These are phyloP conservation scores for Backusella australiensis DNA, from an alignment of 192 early-diverging fungal genomes.

Conservation along the genomic window DNA sequence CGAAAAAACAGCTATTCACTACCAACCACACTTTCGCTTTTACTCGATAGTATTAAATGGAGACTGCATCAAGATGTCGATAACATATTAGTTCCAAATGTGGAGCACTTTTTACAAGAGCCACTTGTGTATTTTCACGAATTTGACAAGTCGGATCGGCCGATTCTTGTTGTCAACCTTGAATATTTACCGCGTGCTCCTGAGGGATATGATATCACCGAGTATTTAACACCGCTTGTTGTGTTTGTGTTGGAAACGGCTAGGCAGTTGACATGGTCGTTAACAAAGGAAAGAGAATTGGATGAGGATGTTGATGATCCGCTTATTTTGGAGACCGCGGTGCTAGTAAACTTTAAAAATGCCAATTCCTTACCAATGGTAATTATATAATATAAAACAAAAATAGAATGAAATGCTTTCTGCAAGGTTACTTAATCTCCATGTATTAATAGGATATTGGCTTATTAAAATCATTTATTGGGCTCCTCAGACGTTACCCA, in stretches of 20 bases:
- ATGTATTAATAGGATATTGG: conserved; percentile 1
- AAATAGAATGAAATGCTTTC: too few species aligned
- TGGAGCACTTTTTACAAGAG: conserved; percentile 17
- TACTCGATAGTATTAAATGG: conserved; percentile 39
- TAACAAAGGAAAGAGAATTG: conserved; percentile 20
- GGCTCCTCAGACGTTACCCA: conserved; percentile 18
- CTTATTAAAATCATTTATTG: conserved; percentile 10
- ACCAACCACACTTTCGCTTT: conserved; percentile 21
- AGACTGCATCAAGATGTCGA: conserved; percentile 34
- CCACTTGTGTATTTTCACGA: conserved; percentile 40
- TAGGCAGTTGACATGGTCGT: conserved; percentile 24
- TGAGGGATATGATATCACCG: conserved; percentile 12
- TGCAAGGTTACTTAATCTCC: background rate
- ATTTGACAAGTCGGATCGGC: conserved; percentile 32
- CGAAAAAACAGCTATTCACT: conserved; percentile 28
- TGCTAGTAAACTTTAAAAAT: conserved; percentile 29
- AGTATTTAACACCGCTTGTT: conserved; percentile 25
- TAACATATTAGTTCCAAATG: background rate
- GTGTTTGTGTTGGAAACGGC: conserved; percentile 37
- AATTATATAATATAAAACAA: background rate
- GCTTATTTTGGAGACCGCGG: conserved; percentile 13
- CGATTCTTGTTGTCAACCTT: conserved; percentile 31
- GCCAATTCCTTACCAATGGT: conserved; percentile 26
- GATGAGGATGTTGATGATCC: conserved; percentile 9
- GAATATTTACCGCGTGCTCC: conserved; percentile 20